Evolutionary conservation across 2,329 filamentous ascomycete genomes (phyloP).

Genomic region (Fonsecaea erecta): DNA sequence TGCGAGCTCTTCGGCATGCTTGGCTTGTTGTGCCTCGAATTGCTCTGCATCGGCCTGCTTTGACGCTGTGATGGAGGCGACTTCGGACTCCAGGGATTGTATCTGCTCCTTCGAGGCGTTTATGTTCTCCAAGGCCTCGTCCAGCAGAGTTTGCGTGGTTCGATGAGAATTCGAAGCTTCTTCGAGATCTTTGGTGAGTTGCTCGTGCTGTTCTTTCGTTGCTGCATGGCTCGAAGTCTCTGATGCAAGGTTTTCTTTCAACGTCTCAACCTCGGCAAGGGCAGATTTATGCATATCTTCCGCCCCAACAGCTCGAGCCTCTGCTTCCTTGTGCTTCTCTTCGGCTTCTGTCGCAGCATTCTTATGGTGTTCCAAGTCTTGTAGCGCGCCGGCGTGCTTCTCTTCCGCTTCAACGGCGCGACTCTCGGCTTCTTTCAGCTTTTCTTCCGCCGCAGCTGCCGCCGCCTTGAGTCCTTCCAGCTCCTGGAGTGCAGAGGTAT

Average conservation of each 20-base stretch:
- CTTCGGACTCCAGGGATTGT: slow-evolving; percentile 10
- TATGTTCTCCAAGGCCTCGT: slow-evolving; percentile 22
- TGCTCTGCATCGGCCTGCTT: slow-evolving; percentile 35
- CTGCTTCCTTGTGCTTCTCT: slow-evolving; percentile 8
- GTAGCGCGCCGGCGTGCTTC: slow-evolving; percentile 1
- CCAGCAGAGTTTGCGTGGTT: slow-evolving; percentile 18
- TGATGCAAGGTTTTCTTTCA: slow-evolving; percentile 21
- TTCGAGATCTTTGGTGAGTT: slow-evolving; percentile 18
- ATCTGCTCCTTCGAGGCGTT: slow-evolving; percentile 13
- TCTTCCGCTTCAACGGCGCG: background rate
- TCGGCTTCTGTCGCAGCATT: background rate
- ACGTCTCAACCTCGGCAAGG: slow-evolving; percentile 15
- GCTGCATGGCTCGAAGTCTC: slow-evolving; percentile 9
- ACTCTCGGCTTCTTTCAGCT: background rate
- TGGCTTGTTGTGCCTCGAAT: slow-evolving; percentile 12
- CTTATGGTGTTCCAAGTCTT: background rate
- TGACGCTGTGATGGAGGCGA: slow-evolving; percentile 47
- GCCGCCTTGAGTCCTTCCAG: background rate
- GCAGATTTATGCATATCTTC: slow-evolving; percentile 22
- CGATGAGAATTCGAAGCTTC: slow-evolving; percentile 16
- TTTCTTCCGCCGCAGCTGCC: background rate
- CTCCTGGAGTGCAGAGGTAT: background rate
- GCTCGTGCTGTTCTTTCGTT: slow-evolving; percentile 20
- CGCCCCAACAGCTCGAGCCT: background rate
- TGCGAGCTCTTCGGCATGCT: slow-evolving; percentile 20